A percentile compares a stretch with the other conserved stretches of the same genome.
Evolutionary conservation across 345 rosid species (phyloP).

Genomic region (Hibiscus syriacus): DNA sequence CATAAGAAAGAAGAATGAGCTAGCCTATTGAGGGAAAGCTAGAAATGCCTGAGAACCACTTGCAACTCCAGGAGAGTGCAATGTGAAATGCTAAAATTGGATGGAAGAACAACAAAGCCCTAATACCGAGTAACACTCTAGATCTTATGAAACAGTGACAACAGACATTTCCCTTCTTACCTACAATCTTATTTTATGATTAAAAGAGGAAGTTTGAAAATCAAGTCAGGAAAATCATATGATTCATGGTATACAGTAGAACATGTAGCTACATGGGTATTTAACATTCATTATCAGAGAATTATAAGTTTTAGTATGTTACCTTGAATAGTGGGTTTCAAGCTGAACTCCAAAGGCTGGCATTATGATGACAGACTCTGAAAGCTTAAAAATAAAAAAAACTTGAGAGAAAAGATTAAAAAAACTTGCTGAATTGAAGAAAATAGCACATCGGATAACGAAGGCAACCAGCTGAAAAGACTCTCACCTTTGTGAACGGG

Average conservation of each 20-base stretch:
- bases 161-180: background rate
- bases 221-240: background rate
- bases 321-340: constrained; percentile 74
- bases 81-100: background rate
- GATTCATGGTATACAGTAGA: background rate
- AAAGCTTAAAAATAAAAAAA: constrained; percentile 20
- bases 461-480: background rate
- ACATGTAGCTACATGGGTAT: background rate
- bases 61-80: background rate
- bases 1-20: background rate
- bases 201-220: background rate
- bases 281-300: background rate
- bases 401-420: constrained; percentile 5
- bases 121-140: background rate
- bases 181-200: background rate
- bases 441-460: background rate
- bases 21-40: too few species aligned
- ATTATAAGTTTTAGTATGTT: constrained; percentile 1
- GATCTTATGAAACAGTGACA: background rate
- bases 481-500: constrained; percentile 55
- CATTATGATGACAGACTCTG: constrained; percentile 76
- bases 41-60: background rate
- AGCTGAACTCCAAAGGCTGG: constrained; percentile 83
- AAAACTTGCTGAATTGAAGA: background rate
- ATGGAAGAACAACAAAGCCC: background rate